phyloP scores from a whole-genome alignment of 129 eudicot genomes.

The sunflower (Helianthus annuus) region DNA sequence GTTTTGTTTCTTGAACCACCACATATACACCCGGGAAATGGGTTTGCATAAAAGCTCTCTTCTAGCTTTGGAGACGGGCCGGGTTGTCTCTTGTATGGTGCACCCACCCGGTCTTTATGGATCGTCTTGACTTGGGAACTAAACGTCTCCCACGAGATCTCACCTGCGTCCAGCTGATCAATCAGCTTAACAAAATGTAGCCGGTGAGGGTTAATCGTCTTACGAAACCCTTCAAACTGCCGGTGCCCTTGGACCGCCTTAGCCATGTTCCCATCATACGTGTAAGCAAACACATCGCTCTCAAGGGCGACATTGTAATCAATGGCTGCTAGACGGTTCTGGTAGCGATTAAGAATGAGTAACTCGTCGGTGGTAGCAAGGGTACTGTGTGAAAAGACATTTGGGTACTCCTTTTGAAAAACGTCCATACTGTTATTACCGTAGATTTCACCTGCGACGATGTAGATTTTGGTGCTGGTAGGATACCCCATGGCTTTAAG shows the following conservation, averaged over 20 bases:
- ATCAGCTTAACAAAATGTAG: conserved; percentile 57
- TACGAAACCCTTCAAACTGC: conserved; percentile 70
- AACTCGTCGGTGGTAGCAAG: conserved; percentile 73
- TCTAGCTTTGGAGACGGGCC: conserved; percentile 70
- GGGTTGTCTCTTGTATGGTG: conserved; percentile 50
- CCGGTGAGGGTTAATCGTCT: conserved; percentile 88
- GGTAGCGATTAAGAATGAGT: conserved; percentile 51
- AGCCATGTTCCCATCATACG: conserved; percentile 97
- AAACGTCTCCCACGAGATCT: conserved; percentile 67
- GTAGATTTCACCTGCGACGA: conserved; percentile 86
- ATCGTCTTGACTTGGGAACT: conserved; percentile 51
- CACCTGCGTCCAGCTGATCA: conserved; percentile 62
- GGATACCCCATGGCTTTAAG: conserved; percentile 96
- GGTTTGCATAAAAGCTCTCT: conserved; percentile 95
- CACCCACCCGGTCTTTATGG: conserved; percentile 69
- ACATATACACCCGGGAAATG: conserved; percentile 87
- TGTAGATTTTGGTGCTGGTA: conserved; percentile 60
- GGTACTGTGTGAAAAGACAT: conserved; percentile 67
- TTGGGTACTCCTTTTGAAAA: conserved; percentile 61
- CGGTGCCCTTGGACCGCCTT: conserved; percentile 95
- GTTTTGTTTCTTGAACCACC: conserved; percentile 34
- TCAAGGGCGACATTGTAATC: conserved; percentile 84
- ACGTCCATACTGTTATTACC: conserved; percentile 75
- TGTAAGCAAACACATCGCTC: conserved; percentile 75
- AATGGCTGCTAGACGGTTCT: conserved; percentile 88